Evolutionary conservation across 1,284 basidiomycete genomes (phyloP).

Genomic region (Leucocoprinus gongylophorus): DNA sequence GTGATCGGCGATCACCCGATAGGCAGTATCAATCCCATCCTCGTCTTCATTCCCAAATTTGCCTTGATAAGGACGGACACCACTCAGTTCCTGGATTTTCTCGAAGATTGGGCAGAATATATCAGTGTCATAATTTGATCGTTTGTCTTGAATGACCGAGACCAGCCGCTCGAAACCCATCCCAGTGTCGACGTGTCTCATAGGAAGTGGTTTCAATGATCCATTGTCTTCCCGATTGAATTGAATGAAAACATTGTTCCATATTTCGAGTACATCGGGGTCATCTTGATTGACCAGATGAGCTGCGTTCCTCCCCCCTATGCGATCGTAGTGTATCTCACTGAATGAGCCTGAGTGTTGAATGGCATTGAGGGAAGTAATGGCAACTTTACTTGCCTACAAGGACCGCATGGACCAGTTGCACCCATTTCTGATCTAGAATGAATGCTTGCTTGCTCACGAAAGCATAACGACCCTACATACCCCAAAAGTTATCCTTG

Average conservation of each 20-base stretch:
- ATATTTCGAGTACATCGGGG: slow-evolving; percentile 95
- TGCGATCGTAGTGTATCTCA: slow-evolving; percentile 95
- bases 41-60: slow-evolving; percentile 90
- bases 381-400: slow-evolving; percentile 51
- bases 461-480: slow-evolving; percentile 21
- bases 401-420: slow-evolving; percentile 96
- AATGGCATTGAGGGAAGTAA: background rate
- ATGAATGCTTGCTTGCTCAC: slow-evolving; percentile 4
- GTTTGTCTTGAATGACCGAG: slow-evolving; percentile 85
- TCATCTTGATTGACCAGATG: slow-evolving; percentile 93
- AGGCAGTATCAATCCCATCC: slow-evolving; percentile 96
- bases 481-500: slow-evolving; percentile 99
- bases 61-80: slow-evolving; percentile 82
- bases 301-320: slow-evolving; percentile 89
- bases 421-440: slow-evolving; percentile 84
- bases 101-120: slow-evolving; percentile 88
- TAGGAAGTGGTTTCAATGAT: slow-evolving; percentile 74
- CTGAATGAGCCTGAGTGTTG: slow-evolving; percentile 32
- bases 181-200: slow-evolving; percentile 96
- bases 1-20: slow-evolving; percentile 96
- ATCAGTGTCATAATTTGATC: slow-evolving; percentile 98
- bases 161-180: slow-evolving; percentile 99
- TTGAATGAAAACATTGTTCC: slow-evolving; percentile 99
- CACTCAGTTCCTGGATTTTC: slow-evolving; percentile 85
- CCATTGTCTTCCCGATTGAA: slow-evolving; percentile 94